Evolutionary conservation across 148 eudicot species (phyloP), one percentile per base, ranked within the genome.

Genomic region (Rhododendron ovatum): DNA sequence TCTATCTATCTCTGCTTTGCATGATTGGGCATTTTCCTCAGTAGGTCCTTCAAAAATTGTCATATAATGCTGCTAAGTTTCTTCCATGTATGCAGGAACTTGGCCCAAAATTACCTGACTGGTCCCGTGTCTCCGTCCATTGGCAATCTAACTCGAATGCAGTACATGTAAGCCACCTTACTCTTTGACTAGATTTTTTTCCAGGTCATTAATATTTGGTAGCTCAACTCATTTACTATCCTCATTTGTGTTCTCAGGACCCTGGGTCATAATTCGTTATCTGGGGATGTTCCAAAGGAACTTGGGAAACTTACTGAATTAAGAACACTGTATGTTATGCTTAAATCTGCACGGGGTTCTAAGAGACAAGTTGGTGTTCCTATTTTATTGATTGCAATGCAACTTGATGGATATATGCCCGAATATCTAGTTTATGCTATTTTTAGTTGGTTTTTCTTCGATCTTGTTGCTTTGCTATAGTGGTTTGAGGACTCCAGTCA

Each of bases 41-140:
- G 30, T 63, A 24, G 30, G 71, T 63, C 71, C 71, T 63, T 8
- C 2, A 63, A 63, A 63, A 63, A 7, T 63, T 63, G 28, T n/a
- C 71, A 63, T 22, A n/a, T 12, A 59, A 22, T 82, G 82, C 65
- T 57, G 67, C 26, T 83, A 63, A 76, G 11, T 78, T 24, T 87
- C 77, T 83, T 78, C 35, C 20, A 2, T 78, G 26, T 50, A 22
- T 90, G 88, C 89, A 95, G 99, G 87, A 80, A 79, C 37, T 71
- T 96, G 85, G 89, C 39, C 43, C 92, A 88, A 85, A 96, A 96
- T 87, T 90, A 88, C 92, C 87, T 96, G 86, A 91, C 94, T 4
- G 99, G 99, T 80, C 84, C 93, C 65, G 71, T 96, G 59, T 89
- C 99, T 41, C 50, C 96, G 50, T 91, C 96, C 76, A 87, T 96